phyloP scores from a whole-genome alignment of 1,139 yeast species.

The Taphrina betulina region DNA sequence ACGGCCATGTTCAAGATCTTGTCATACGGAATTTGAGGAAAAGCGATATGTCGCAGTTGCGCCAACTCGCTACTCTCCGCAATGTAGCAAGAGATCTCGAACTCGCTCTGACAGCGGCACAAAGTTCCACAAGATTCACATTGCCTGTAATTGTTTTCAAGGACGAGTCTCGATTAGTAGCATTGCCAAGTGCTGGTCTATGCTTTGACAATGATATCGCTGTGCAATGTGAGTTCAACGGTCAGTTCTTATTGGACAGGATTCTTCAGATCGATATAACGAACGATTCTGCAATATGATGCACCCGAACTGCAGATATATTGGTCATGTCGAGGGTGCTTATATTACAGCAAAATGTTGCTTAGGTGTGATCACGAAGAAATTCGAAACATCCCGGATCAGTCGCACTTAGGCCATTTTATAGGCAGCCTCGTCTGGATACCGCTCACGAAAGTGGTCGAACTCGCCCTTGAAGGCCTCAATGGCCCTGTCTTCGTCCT shows the following conservation, averaged over 20 bases:
- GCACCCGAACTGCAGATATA: too few relatives aligned
- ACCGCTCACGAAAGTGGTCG: constrained; percentile 7
- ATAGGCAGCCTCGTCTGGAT: not conserved
- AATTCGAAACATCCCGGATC: too few relatives aligned
- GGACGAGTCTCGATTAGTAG: not conserved
- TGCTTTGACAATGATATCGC: not conserved
- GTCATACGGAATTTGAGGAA: constrained; percentile 7
- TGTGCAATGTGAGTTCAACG: not conserved
- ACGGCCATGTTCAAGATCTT: not conserved
- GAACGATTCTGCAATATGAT: too few relatives aligned
- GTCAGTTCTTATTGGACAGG: not conserved
- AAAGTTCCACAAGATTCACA: constrained; percentile 16
- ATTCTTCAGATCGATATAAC: too few relatives aligned
- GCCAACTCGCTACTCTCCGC: not conserved
- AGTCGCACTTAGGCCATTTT: constrained; percentile 1
- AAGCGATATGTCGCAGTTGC: constrained; percentile 3
- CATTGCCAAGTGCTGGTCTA: constrained; percentile 13
- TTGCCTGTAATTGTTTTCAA: constrained; percentile 8
- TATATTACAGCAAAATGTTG: too few relatives aligned
- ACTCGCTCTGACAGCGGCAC: not conserved
- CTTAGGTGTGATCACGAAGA: too few relatives aligned
- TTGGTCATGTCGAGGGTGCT: too few relatives aligned
- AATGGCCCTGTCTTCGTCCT: constrained; percentile 27
- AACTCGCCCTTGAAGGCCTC: constrained; percentile 5
- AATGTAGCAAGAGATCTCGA: not conserved